phyloP scores from a whole-genome alignment of 257 asterid species.

The Echites panduratus region DNA sequence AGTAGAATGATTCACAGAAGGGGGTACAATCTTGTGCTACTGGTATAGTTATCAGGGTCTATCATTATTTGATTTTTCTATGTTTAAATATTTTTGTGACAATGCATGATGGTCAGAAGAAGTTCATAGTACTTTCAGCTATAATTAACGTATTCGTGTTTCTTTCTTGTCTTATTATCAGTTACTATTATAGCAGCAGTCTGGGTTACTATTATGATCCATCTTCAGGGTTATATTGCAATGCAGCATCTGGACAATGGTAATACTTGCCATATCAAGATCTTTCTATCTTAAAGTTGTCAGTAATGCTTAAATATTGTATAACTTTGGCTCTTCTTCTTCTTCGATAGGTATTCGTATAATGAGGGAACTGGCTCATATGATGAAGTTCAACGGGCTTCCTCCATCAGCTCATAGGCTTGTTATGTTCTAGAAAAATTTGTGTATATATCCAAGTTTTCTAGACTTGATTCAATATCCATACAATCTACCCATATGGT shows the following conservation, averaged over 20 bases:
- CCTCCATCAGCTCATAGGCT: slow-evolving; percentile 10
- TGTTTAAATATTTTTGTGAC: no score
- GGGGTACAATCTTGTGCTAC: neutral
- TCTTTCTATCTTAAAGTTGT: neutral
- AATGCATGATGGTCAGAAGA: neutral
- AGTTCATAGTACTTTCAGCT: neutral
- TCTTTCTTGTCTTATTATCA: slow-evolving; percentile 18
- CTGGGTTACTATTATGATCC: slow-evolving; percentile 93
- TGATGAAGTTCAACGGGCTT: slow-evolving; percentile 54
- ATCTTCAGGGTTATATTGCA: slow-evolving; percentile 71
- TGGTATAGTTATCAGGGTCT: neutral
- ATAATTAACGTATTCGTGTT: neutral
- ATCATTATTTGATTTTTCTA: neutral
- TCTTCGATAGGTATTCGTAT: slow-evolving; percentile 55
- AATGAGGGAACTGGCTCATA: slow-evolving; percentile 60
- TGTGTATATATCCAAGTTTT: neutral
- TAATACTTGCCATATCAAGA: slow-evolving; percentile 12
- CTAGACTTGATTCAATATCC: neutral
- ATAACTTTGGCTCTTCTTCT: neutral
- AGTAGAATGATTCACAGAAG: neutral
- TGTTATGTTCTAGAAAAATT: neutral
- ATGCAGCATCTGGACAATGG: slow-evolving; percentile 90
- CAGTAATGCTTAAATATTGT: neutral
- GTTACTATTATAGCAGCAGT: slow-evolving; percentile 89
- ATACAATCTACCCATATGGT: neutral